A percentile compares a stretch with the other conserved stretches of the same genome.
Evolutionary conservation across 257 asterid species (phyloP).

Genomic region (Cruciata laevipes): DNA sequence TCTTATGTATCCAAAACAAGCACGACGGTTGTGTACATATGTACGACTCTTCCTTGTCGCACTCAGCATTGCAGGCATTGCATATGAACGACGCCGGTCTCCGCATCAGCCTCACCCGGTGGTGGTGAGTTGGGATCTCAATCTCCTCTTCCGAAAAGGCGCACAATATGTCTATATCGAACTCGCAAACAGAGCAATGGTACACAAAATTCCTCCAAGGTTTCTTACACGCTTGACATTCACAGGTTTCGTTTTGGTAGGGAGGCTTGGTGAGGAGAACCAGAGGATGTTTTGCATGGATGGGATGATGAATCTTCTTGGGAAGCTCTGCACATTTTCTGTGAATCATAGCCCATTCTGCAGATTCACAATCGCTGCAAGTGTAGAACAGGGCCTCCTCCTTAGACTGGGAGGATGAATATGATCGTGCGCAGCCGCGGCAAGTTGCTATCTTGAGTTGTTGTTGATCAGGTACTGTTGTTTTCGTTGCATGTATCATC

Average conservation of each 20-base stretch:
- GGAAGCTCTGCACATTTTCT: too few species aligned
- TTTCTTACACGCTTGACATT: conserved; percentile 1
- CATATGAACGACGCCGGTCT: conserved; percentile 7
- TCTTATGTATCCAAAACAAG: conserved; percentile 12
- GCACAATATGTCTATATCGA: conserved; percentile 2
- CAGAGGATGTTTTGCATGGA: neutral
- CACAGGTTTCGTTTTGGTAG: neutral
- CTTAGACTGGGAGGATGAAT: too few species aligned
- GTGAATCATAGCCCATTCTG: too few species aligned
- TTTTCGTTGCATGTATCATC: too few species aligned
- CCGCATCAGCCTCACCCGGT: neutral
- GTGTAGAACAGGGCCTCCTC: too few species aligned
- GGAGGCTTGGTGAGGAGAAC: neutral
- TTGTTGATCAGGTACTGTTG: too few species aligned
- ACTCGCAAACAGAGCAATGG: neutral
- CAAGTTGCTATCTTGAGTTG: too few species aligned
- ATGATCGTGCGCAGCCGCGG: too few species aligned
- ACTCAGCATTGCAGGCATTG: conserved; percentile 6
- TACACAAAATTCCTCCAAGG: neutral
- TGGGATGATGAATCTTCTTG: too few species aligned
- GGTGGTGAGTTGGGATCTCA: neutral
- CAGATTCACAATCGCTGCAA: too few species aligned
- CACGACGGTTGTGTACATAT: neutral
- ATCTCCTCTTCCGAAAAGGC: neutral
- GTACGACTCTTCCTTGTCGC: neutral